These are phyloP conservation scores for Glarea lozoyensis DNA, from an alignment of 495 filamentous ascomycete genomes.

Conservation along the genomic window DNA sequence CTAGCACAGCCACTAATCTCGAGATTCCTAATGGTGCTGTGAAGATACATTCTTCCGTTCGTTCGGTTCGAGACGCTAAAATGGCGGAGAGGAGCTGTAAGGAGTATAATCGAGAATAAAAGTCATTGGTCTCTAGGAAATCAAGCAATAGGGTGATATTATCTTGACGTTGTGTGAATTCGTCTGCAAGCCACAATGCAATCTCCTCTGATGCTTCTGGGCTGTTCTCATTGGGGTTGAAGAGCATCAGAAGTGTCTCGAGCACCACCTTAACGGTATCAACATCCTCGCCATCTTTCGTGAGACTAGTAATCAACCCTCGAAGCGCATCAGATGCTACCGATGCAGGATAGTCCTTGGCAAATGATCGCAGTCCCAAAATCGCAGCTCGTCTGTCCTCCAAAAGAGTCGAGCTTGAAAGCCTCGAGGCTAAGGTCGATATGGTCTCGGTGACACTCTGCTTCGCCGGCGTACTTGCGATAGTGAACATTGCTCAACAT, in stretches of 20 bases:
- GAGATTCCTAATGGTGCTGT: conserved; percentile 82
- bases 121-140: conserved; percentile 78
- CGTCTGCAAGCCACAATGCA: conserved; percentile 91
- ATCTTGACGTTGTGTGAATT: conserved; percentile 97
- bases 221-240: conserved; percentile 49
- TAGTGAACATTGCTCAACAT: conserved; percentile 65
- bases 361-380: conserved; percentile 86
- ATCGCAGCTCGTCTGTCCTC: conserved; percentile 93
- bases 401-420: conserved; percentile 78
- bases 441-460: conserved; percentile 95
- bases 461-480: conserved; percentile 85
- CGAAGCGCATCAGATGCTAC: conserved; percentile 89
- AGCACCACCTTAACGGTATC: conserved; percentile 91
- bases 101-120: conserved; percentile 89
- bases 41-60: conserved; percentile 93
- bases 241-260: conserved; percentile 91
- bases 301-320: conserved; percentile 74
- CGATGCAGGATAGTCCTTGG: conserved; percentile 89
- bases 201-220: conserved; percentile 97
- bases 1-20: conserved; percentile 71
- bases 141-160: conserved; percentile 89
- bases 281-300: conserved; percentile 87
- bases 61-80: conserved; percentile 73
- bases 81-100: conserved; percentile 86
- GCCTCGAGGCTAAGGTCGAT: conserved; percentile 72